Percentiles rank a stretch among this genome's conserved stretches.
These are phyloP conservation scores for Arthrobotrys entomopaga DNA, from an alignment of 2,329 filamentous ascomycete species.

Conservation along the genomic window DNA sequence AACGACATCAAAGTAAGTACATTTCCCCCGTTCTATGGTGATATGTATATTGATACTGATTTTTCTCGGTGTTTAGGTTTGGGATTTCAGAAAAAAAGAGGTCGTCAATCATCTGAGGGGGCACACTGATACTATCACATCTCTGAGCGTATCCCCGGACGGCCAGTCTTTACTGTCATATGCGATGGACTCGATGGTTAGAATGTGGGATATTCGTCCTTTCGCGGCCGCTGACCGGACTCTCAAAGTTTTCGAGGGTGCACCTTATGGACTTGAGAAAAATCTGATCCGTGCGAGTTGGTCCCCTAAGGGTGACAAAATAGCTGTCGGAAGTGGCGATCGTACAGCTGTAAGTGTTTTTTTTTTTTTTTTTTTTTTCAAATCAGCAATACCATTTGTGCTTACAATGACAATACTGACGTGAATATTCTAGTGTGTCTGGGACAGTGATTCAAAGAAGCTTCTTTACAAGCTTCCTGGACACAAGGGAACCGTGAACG, in stretches of 20 bases:
- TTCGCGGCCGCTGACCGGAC: constrained; percentile 85
- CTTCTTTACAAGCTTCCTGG: constrained; percentile 93
- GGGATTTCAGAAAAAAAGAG: constrained; percentile 92
- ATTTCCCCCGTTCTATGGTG: neutral
- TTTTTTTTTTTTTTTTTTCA: neutral
- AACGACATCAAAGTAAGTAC: constrained; percentile 81
- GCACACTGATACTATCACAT: constrained; percentile 91
- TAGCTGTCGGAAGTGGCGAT: constrained; percentile 89
- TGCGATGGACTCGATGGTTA: constrained; percentile 90
- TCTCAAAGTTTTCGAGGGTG: constrained; percentile 74
- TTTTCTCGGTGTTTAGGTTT: constrained; percentile 66
- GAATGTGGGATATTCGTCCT: constrained; percentile 94
- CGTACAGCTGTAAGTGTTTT: constrained; percentile 74
- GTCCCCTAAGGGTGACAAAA: constrained; percentile 84
- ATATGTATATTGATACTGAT: neutral
- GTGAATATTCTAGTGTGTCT: constrained; percentile 66
- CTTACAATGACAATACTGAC: constrained; percentile 1
- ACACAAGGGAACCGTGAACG: constrained; percentile 94
- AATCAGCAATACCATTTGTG: neutral
- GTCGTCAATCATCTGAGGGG: constrained; percentile 88
- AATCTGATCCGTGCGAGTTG: constrained; percentile 91
- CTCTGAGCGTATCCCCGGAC: constrained; percentile 89
- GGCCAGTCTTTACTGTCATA: constrained; percentile 90
- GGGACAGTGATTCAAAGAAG: constrained; percentile 89
- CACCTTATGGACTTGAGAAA: constrained; percentile 85